Evolutionary conservation across 306 rosid species (phyloP), one percentile per base, ranked within the genome.

Genomic region (Cucurbita maxima): DNA sequence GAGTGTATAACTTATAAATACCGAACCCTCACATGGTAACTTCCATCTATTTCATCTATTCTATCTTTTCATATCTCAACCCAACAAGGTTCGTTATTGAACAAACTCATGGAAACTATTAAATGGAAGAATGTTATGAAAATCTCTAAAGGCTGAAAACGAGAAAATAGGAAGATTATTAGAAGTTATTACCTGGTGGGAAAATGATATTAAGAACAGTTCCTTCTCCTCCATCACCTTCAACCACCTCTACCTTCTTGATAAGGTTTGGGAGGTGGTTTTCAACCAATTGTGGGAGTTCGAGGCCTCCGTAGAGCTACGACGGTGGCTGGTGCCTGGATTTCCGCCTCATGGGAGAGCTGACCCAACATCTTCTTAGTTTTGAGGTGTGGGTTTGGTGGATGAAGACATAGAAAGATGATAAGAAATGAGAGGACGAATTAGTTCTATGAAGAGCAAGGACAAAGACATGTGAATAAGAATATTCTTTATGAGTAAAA

Each of bases 181-280:
- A 51, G 8, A 73, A 9, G 1, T 8, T 7, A 1, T 38, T 45
- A 74, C 96, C 93, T 55, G 90, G 85, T 2, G 81, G 53, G 58
- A 86, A 87, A 12, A 71, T 84, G 36, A 91, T 25, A 50, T 87
- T 64, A 69, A 87, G 75, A 66, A 86, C 37, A 43, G 90, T 83
- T 8, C 97, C 97, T 71, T 79, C 78, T 0, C 87, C 91, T 53
- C 97, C 97, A 81, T 91, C 93, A 4, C 97, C 97, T 77, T 91
- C 81, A 0, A 50, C 43, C 4, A 89, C 0, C 53, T 89, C 87
- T 3, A 82, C 63, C 56, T 82, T 87, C 6, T 83, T 48, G 48
- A 87, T 36, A 6, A 83, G 11, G 11, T 75, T 8, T 0, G 86
- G 15, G 40, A 88, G 71, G 10, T 62, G 60, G 37, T 77, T 37